Evolutionary conservation across 495 filamentous ascomycete species (phyloP), one percentile per base, ranked within the genome.

Genomic region (Aspergillus bridgeri): DNA sequence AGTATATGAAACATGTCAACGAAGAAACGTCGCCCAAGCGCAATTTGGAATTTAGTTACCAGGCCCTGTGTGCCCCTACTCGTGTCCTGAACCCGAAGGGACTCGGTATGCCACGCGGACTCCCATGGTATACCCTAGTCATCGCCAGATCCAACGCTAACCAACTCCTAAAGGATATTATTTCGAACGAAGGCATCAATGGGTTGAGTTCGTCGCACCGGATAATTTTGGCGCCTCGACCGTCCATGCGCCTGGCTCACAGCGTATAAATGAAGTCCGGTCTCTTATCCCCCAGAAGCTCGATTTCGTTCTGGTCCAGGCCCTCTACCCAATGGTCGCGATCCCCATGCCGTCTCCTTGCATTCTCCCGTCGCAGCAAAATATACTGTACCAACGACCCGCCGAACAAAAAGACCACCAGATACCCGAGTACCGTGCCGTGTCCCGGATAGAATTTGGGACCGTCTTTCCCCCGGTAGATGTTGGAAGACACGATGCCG

Each of bases 191-290:
- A n/a, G n/a, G n/a, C n/a, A n/a, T n/a, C n/a, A n/a, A n/a, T n/a
- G n/a, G n/a, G n/a, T n/a, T n/a, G n/a, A n/a, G n/a, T n/a, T n/a
- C n/a, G n/a, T n/a, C 33, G 33, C 33, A 3, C 8, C 13, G 17
- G 13, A 11, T 9, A 38, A 15, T 15, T 3, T 13, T 13, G 1
- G 33, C 33, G 9, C 33, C 9, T 38, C 9, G 33, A 38, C 33
- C 33, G 7, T 13, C 9, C 2, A 56, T 15, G 15, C 22, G 18
- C 43, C 22, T 4, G 11, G 23, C 45, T 65, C 57, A 90, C 59
- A 86, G 62, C 5, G 84, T 92, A 66, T 95, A 96, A 3, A 89
- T 69, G 64, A 96, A 96, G 67, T 91, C 87, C 3, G 89, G 90
- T 65, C 85, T 77, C 66, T 63, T 70, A 69, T 96, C 93, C 5